Evolutionary conservation across 768 basidiomycete species (phyloP), one percentile per base, ranked within the genome.

Genomic region (Trametes maxima): DNA sequence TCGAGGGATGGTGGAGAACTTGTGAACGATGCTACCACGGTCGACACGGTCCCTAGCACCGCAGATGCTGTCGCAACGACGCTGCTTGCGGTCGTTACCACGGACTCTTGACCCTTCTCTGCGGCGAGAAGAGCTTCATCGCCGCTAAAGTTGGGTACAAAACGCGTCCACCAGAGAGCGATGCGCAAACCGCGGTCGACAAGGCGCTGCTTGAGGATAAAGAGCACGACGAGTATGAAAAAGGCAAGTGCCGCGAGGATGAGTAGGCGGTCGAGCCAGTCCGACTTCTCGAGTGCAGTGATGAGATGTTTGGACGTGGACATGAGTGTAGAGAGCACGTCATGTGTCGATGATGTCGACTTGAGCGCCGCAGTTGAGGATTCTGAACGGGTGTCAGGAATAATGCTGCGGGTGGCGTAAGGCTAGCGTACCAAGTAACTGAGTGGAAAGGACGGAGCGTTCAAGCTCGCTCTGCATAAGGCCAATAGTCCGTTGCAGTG

Each of bases 401-500:
- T 16, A 24, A 14, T 17, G 21, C 19, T 33, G 28, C 33, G 37
- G 47, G 59, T 46, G 1, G 7, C n/a, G 36, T 39, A 50, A 21
- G 28, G n/a, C 39, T 17, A 22, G 37, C 50, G 44, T 68, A 90
- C 93, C 91, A 39, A 98, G 84, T 71, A 95, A 85, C 70, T 99
- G 95, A 5, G 81, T 81, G 3, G 92, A 86, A 50, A 96, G 80
- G 6, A 95, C 92, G 0, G 92, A 95, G 22, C 87, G 85, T 69
- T 98, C 92, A 2, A 99, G 85, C 69, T 98, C 97, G 42, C 84
- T 85, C 75, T 96, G 93, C 92, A 99, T 93, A 4, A 94, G 76
- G 13, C 77, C 80, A 39, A 94, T 82, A 3, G 95, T 98, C 37
- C 95, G 84, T 48, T 92, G 86, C 10, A 98, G 78, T 3, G 92